Conservation (phyloP, 257 asterid species). For the Petunia secreta region DNA sequence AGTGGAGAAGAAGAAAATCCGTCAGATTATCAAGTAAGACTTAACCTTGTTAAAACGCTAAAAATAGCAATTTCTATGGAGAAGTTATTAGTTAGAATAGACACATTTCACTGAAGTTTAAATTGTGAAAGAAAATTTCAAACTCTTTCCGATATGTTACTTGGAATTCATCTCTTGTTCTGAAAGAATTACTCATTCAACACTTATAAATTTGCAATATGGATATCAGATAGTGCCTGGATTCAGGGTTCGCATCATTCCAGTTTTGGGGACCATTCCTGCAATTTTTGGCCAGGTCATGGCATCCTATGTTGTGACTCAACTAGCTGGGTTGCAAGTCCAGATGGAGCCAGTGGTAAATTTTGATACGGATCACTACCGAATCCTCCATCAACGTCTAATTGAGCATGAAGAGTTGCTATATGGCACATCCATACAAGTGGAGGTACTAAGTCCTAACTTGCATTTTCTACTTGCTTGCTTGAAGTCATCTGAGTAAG, state of each 20-base stretch:
- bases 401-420: conserved; percentile 91
- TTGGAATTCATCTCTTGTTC: conserved; percentile 10
- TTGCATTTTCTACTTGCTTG: conserved; percentile 1
- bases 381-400: conserved; percentile 84
- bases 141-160: not conserved
- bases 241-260: conserved; percentile 94
- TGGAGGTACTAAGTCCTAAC: conserved; percentile 59
- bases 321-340: conserved; percentile 77
- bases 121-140: not conserved
- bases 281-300: conserved; percentile 97
- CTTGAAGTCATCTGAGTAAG: conserved; percentile 9
- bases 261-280: conserved; percentile 95
- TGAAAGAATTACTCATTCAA: not conserved
- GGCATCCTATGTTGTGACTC: conserved; percentile 90
- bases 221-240: conserved; percentile 88
- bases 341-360: conserved; percentile 91
- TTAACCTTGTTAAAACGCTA: conserved; percentile 19
- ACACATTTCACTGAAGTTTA: not conserved
- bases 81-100: conserved; percentile 1
- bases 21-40: conserved; percentile 92
- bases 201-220: conserved; percentile 27
- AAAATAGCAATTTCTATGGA: conserved; percentile 7
- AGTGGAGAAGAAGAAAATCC: conserved; percentile 93
- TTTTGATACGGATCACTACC: conserved; percentile 80
- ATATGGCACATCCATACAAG: conserved; percentile 74